These are phyloP conservation scores for Coemansia umbellata DNA, from an alignment of 192 early-diverging fungal genomes.

Conservation along the genomic window DNA sequence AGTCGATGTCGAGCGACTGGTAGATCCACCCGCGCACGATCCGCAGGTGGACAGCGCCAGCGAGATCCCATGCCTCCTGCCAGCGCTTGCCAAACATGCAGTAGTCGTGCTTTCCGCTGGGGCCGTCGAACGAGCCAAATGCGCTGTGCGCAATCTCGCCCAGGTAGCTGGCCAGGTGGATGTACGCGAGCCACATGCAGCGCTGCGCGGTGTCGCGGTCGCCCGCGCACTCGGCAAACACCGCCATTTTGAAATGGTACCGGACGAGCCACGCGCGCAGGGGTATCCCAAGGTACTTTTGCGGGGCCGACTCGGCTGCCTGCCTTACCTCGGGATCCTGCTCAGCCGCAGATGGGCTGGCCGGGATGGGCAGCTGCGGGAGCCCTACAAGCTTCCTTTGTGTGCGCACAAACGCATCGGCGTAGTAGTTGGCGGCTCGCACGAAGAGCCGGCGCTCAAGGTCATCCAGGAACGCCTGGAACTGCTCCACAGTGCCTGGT, in stretches of 20 bases:
- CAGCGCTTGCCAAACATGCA: conserved; percentile 42
- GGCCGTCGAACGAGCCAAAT: conserved; percentile 24
- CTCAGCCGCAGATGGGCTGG: background rate
- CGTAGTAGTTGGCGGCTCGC: conserved; percentile 20
- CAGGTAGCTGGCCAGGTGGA: conserved; percentile 16
- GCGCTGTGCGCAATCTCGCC: conserved; percentile 33
- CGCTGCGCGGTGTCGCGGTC: conserved; percentile 39
- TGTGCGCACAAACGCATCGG: conserved; percentile 28
- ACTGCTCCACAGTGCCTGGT: conserved; percentile 25
- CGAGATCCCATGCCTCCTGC: conserved; percentile 24
- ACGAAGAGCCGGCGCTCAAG: conserved; percentile 20
- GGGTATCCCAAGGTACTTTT: conserved; percentile 17
- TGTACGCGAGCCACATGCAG: conserved; percentile 37
- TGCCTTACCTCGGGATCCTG: background rate
- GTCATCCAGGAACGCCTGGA: conserved; percentile 20
- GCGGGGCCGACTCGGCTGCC: background rate
- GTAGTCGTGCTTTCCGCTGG: conserved; percentile 23
- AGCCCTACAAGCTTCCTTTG: conserved; percentile 21
- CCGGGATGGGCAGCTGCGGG: conserved; percentile 23
- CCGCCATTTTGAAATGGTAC: conserved; percentile 38
- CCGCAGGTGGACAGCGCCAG: conserved; percentile 30
- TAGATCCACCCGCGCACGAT: conserved; percentile 44
- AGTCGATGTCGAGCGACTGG: conserved; percentile 15
- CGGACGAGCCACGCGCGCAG: conserved; percentile 42
- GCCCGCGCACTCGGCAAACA: conserved; percentile 32